A percentile compares a stretch with the other conserved stretches of the same genome.
Conservation (phyloP, 2,329 filamentous ascomycete genomes). For the Botrytis galanthina region DNA sequence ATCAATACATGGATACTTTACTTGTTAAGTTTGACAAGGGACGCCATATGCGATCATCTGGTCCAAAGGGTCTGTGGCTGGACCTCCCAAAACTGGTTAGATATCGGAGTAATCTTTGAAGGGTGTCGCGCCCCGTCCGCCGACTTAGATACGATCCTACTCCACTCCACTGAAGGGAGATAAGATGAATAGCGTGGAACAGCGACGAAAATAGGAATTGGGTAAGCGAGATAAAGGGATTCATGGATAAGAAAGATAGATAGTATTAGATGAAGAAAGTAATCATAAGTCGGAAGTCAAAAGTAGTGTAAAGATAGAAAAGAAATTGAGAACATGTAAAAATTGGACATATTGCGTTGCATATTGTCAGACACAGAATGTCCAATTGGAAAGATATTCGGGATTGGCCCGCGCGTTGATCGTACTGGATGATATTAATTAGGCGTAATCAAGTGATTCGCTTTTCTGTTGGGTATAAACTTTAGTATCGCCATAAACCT, state of each 20-base stretch:
- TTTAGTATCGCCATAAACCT: conserved; percentile 9
- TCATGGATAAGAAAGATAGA: not conserved
- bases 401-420: conserved; percentile 5
- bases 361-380: not conserved
- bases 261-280: conserved; percentile 4
- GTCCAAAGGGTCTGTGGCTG: conserved; percentile 14
- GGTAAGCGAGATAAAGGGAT: conserved; percentile 12
- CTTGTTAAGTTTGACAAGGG: conserved; percentile 14
- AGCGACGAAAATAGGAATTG: not conserved
- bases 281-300: not conserved
- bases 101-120: not conserved
- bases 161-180: conserved; percentile 16
- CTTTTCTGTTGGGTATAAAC: conserved; percentile 20
- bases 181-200: conserved; percentile 17
- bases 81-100: conserved; percentile 17
- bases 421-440: conserved; percentile 16
- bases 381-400: conserved; percentile 9
- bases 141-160: conserved; percentile 3
- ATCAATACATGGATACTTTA: conserved; percentile 11
- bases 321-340: not conserved
- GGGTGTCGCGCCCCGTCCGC: not conserved
- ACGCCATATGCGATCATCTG: conserved; percentile 8
- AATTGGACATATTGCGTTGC: not conserved
- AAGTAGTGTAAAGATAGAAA: not conserved
- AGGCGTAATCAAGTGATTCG: conserved; percentile 20